Conservation (phyloP, 2,329 filamentous ascomycete genomes). For the Stachybotrys elegans region DNA sequence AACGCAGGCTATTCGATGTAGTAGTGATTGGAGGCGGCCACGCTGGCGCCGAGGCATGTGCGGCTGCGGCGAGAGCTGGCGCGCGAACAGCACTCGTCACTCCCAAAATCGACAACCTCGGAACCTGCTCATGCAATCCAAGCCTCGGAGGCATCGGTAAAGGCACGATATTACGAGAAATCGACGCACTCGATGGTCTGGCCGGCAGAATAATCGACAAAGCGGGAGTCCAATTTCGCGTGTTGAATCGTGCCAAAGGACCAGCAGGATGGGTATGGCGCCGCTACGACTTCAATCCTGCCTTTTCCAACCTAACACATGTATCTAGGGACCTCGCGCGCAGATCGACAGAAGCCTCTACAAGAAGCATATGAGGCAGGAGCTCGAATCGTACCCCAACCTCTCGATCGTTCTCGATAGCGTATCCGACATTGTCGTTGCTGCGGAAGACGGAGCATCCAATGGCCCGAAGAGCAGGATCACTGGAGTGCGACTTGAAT, state of each 20-base stretch:
- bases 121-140: conserved; percentile 94
- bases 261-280: conserved; percentile 77
- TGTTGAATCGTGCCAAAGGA: conserved; percentile 84
- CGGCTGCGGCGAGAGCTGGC: conserved; percentile 82
- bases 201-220: conserved; percentile 88
- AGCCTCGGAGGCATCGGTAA: conserved; percentile 99
- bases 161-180: conserved; percentile 89
- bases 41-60: conserved; percentile 88
- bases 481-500: conserved; percentile 79
- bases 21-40: conserved; percentile 94
- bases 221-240: conserved; percentile 87
- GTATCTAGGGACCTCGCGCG: conserved; percentile 68
- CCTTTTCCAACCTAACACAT: neutral
- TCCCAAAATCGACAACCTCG: conserved; percentile 80
- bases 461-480: conserved; percentile 62
- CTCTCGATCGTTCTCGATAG: conserved; percentile 78
- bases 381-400: conserved; percentile 72
- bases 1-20: conserved; percentile 72
- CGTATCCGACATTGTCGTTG: conserved; percentile 80
- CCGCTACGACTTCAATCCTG: neutral
- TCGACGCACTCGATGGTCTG: conserved; percentile 90
- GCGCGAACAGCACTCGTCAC: conserved; percentile 88
- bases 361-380: conserved; percentile 83
- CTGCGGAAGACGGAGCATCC: conserved; percentile 37
- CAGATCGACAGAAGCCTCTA: conserved; percentile 93